phyloP scores from a whole-genome alignment of 768 basidiomycete species.

The Mycena rebaudengoi region DNA sequence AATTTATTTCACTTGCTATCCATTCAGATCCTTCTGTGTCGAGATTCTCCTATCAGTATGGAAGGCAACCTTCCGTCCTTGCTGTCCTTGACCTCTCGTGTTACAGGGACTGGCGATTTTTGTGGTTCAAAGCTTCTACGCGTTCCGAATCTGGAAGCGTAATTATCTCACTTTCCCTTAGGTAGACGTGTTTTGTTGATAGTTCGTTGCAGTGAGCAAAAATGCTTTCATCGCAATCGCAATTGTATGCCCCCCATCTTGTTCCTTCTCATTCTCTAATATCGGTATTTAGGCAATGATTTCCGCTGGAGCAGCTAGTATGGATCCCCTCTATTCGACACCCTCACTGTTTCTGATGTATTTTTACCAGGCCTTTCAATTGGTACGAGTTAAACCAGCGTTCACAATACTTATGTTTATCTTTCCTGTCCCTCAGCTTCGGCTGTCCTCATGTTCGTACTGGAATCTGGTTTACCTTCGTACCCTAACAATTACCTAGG shows the following conservation, averaged over 20 bases:
- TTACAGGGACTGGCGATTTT: constrained; percentile 29
- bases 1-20: not conserved
- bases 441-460: no score
- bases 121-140: constrained; percentile 35
- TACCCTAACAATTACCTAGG: no score
- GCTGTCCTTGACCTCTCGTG: no score
- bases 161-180: not conserved
- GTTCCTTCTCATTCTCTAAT: not conserved
- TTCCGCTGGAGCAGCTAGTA: constrained; percentile 22
- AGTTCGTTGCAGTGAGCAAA: constrained; percentile 16
- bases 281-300: not conserved
- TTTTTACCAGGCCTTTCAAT: no score
- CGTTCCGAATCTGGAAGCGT: constrained; percentile 27
- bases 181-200: not conserved
- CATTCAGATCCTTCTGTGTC: constrained; percentile 28
- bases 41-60: constrained; percentile 28
- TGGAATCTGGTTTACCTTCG: no score
- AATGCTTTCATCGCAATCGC: constrained; percentile 15
- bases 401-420: no score
- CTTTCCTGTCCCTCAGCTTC: no score
- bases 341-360: no score
- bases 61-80: no score
- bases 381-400: not conserved
- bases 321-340: no score
- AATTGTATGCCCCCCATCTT: constrained; percentile 17